Evolutionary conservation across 164 flowering plant species (phyloP).

Genomic region (Dillenia suffruticosa): DNA sequence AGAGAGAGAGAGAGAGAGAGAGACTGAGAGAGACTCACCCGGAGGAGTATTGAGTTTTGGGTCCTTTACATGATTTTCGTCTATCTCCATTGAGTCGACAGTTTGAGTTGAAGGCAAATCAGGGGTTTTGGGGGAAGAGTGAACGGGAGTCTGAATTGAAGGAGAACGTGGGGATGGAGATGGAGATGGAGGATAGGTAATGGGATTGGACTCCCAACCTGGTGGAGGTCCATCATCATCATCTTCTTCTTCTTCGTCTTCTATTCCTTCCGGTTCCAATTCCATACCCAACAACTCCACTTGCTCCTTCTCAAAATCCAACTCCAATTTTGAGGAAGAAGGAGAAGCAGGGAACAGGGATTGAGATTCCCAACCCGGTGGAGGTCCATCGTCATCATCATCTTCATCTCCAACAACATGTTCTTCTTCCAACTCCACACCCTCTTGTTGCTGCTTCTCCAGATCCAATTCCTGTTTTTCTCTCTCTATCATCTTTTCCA

Average conservation of each 20-base stretch:
- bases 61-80: too few species aligned
- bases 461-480: too few species aligned
- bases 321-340: background rate
- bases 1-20: too few species aligned
- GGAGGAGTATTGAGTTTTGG: too few species aligned
- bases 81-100: too few species aligned
- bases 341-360: background rate
- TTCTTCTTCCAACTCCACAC: background rate
- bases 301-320: conserved; percentile 3
- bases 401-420: background rate
- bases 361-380: conserved; percentile 2
- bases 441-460: background rate
- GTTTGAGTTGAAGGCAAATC: background rate
- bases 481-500: too few species aligned
- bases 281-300: background rate
- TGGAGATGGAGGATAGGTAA: conserved; percentile 6
- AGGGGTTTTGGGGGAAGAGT: background rate
- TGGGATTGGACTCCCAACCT: background rate
- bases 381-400: conserved; percentile 4
- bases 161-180: conserved; percentile 5
- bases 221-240: conserved; percentile 2
- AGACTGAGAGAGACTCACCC: too few species aligned
- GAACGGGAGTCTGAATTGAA: conserved; percentile 11
- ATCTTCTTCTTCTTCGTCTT: conserved; percentile 12
- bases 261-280: background rate